Evolutionary conservation across 2,329 filamentous ascomycete species (phyloP), one percentile per base, ranked within the genome.

Genomic region (Podosphaera fusca): DNA sequence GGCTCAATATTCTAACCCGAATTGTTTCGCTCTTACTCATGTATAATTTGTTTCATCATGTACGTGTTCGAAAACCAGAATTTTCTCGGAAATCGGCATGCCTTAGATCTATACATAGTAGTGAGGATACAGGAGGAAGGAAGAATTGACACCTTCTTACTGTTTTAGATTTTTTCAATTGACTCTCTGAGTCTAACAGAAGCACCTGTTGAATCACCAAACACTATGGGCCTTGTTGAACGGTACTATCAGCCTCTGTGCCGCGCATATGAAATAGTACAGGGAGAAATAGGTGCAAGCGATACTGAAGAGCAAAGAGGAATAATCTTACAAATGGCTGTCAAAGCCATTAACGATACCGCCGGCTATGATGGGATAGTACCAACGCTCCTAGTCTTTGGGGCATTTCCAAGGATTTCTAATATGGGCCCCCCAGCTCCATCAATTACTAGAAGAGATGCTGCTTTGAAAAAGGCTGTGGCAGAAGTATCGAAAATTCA

Each of bases 401-500:
- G 21, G 1, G 21, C 21, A 21, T 21, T 21, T 21, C 1, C 21
- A 9, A 1, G 50, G 9, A 53, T 53, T 12, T 9, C 10, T 14
- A 31, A 53, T 1, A 31, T 34, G 21, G 31, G 2, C n/a, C n/a
- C 36, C 42, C 35, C 29, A 12, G n/a, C 36, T 21, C 34, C 47
- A n/a, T 33, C 55, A 2, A 33, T 52, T 34, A 45, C 5, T 3
- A 42, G 56, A 51, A 1, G 55, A 31, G 40, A 55, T 52, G 29
- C n/a, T 14, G 38, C 58, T 12, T 2, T 58, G 14, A 56, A 55
- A 21, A 59, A 59, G 31, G 58, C 56, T 10, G 56, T 56, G 42
- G 56, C 34, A 2, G 56, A 59, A 46, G 34, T 59, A 21, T 10
- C 35, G 5, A 59, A 56, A 9, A 14, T 56, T 10, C 51, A 30